Evolutionary conservation across 148 eudicot genomes (phyloP), one percentile per base, ranked within the genome.

Genomic region (Beta vulgaris): DNA sequence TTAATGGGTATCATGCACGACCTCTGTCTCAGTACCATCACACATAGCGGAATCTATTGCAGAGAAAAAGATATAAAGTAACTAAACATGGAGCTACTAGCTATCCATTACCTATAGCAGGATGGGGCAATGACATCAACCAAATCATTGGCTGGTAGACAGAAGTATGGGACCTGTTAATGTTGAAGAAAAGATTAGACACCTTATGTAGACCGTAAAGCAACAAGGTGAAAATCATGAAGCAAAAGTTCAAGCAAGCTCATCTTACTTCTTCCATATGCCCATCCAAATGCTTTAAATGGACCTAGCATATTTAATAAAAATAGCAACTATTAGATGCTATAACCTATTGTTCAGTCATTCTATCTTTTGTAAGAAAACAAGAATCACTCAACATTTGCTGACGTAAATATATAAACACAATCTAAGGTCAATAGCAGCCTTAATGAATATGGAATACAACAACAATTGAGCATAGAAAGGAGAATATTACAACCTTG

Each of bases 51-150:
- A 64, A 14, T 48, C 42, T 48, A 49, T 15, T 34, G 25, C n/a
- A 48, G 68, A 62, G 16, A 6, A 75, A 43, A 36, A 25, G 26
- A 19, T 64, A 64, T 66, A 35, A 58, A 40, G 65, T 12, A 23
- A 6, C 19, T 51, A 65, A 63, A 34, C 31, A 64, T 37, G 53
- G 58, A 72, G 72, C 21, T 61, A 42, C 25, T 59, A 72, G 72
- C 21, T 61, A 42, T 21, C 63, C 48, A 60, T 75, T 80, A 92
- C 98, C 98, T 94, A 79, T 94, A 94, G 84, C 98, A 94, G 66
- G 98, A 94, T 61, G 98, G 98, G 21, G 98, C 98, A 77, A 94
- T 94, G 76, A 94, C 98, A 84, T 94, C 98, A 73, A 91, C 93
- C 74, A 94, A 85, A 54, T 94, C 97, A 73, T 92, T 91, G 65